Evolutionary conservation across 257 asterid genomes (phyloP), one percentile per base, ranked within the genome.

Genomic region (Gynochthodes officinalis): DNA sequence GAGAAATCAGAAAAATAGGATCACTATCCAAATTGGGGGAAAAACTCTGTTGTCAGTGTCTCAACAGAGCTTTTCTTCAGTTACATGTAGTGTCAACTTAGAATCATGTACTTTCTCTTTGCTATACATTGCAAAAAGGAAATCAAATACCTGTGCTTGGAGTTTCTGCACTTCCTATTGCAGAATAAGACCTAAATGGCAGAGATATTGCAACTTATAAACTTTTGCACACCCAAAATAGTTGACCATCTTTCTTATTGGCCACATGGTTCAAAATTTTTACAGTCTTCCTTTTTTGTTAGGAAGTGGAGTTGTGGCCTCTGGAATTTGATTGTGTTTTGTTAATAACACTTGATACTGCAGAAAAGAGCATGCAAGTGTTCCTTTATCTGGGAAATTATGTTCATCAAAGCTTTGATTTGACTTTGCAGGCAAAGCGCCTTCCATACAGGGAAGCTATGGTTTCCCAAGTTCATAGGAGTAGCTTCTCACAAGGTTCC

Each of bases 401-500:
- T 42, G 39, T 33, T 25, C 48, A 28, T 46, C 54, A 67, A 80
- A 67, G 46, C 55, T 69, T 62, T 73, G 33, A 74, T 65, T 76
- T 69, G 73, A 76, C 62, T 79, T 78, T 78, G 75, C 87, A 91
- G 97, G 97, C 97, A 71, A 91, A 91, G 86, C 97, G 96, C 54
- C 95, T 91, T n/a, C 97, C 97, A 2, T 88, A 77, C 78, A 80
- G 83, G 79, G 97, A 89, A 63, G 82, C 93, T 40, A 76, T 81
- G 87, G 85, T 86, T 79, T 80, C 90, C 67, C 88, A 80, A 73
- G 79, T 71, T 77, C 86, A 87, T 54, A 77, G 95, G 77, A 84
- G 86, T 81, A 85, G 91, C 86, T 82, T 88, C 84, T 87, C 91
- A 2, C 97, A 86, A 75, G 96, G 97, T 73, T 89, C 97, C 32